These are phyloP conservation scores for Mycena maculata DNA, from an alignment of 768 basidiomycete genomes.

Conservation along the genomic window DNA sequence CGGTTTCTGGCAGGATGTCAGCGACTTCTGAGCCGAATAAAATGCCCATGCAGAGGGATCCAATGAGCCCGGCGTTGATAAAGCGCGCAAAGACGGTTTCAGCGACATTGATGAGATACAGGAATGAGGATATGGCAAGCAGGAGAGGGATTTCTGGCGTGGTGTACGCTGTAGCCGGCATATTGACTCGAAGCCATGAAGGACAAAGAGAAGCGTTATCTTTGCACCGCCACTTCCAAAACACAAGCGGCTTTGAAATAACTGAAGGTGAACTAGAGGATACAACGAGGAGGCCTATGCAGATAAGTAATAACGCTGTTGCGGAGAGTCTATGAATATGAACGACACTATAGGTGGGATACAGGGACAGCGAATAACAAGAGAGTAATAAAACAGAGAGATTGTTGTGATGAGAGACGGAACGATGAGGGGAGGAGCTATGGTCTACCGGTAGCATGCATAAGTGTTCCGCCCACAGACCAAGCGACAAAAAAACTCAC, in stretches of 20 bases:
- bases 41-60: slow-evolving; percentile 66
- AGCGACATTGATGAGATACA: slow-evolving; percentile 64
- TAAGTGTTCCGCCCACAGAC: no score
- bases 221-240: neutral
- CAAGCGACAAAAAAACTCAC: slow-evolving; percentile 5
- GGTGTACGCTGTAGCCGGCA: slow-evolving; percentile 38
- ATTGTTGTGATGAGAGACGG: neutral
- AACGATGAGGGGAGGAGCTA: neutral
- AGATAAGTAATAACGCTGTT: slow-evolving; percentile 3
- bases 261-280: neutral
- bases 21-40: slow-evolving; percentile 64
- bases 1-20: slow-evolving; percentile 53
- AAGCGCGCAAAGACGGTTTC: slow-evolving; percentile 53
- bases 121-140: slow-evolving; percentile 62
- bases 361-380: slow-evolving; percentile 21
- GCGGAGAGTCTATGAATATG: neutral
- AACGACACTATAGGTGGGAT: no score
- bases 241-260: neutral
- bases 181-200: slow-evolving; percentile 12
- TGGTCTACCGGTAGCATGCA: no score
- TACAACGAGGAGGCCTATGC: slow-evolving; percentile 23
- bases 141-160: slow-evolving; percentile 49
- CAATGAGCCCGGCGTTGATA: slow-evolving; percentile 60
- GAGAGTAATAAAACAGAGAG: neutral
- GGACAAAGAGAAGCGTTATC: neutral